Conservation (phyloP, 345 rosid genomes). For the Euphorbia pulcherrima region DNA sequence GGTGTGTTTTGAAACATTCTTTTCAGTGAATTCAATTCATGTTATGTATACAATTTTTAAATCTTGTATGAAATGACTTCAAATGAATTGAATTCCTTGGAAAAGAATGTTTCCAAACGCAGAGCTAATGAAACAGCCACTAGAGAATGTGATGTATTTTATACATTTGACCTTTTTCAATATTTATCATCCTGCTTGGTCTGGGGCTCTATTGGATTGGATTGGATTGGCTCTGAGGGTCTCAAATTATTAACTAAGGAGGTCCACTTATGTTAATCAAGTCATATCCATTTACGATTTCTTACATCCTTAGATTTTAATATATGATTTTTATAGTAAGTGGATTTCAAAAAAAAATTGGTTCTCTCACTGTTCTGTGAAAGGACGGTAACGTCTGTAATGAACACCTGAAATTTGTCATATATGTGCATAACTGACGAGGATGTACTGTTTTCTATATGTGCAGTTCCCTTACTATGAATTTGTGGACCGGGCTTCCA, state of each 20-base stretch:
- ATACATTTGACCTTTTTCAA: not conserved
- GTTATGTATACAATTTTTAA: too few relatives aligned
- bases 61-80: too few relatives aligned
- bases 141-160: not conserved
- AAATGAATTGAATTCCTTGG: too few relatives aligned
- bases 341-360: not conserved
- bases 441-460: slow-evolving; percentile 16
- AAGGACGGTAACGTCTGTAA: not conserved
- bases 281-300: not conserved
- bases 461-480: slow-evolving; percentile 95
- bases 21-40: too few relatives aligned
- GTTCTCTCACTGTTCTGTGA: slow-evolving; percentile 1
- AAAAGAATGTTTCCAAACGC: too few relatives aligned
- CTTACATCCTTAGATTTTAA: not conserved
- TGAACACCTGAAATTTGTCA: not conserved
- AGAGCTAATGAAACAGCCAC: not conserved
- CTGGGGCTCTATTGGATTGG: not conserved
- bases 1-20: too few relatives aligned
- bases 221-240: not conserved
- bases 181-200: not conserved
- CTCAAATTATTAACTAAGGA: not conserved
- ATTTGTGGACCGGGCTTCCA: slow-evolving; percentile 87
- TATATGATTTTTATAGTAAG: not conserved
- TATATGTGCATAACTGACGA: slow-evolving; percentile 11
- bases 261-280: not conserved